Evolutionary conservation across 257 asterid species (phyloP), one percentile per base, ranked within the genome.

Genomic region (Solanum ossicruentum): DNA sequence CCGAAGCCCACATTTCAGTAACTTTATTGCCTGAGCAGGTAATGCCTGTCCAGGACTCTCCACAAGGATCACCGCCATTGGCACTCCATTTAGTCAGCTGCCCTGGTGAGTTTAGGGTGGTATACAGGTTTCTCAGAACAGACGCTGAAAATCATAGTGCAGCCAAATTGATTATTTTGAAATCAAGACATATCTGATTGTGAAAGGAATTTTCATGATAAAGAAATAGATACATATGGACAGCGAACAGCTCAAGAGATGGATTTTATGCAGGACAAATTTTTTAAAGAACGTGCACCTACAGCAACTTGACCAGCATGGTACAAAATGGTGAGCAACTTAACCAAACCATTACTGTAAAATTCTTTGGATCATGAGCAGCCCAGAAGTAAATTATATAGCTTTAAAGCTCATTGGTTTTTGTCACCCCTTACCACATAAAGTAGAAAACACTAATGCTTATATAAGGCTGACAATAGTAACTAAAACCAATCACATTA

Each of bases 1-100:
- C 61, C 9, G 7, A 61, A 32, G 6, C 32, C 21, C 88, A 94
- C 99, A 95, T 92, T 89, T 92, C 97, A 63, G 98, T 92, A 71
- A 95, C 93, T 63, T 81, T 87, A 51, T 93, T 87, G 83, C 92
- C 93, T 2, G 95, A 89, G 90, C 99, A 95, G 56, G 90, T 89
- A 67, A 95, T 86, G 61, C 98, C 98, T 66, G 26, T 90, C 99
- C 99, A 95, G 7, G 91, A 85, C 21, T 93, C 96, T 17, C 88
- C 90, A 86, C 98, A 94, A 41, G 99, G 99, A 86, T 95, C 99
- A 58, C 98, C 98, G 11, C 94, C 95, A 83, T 73, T 92, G 72
- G 92, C 26, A 71, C 51, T 93, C 99, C 99, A 95, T 56, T 87
- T 90, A 16, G 89, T 83, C 82, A 95, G 92, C 85, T 89, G 93